Conservation (phyloP, 164 flowering plant genomes). For the Vitis rupestris region DNA sequence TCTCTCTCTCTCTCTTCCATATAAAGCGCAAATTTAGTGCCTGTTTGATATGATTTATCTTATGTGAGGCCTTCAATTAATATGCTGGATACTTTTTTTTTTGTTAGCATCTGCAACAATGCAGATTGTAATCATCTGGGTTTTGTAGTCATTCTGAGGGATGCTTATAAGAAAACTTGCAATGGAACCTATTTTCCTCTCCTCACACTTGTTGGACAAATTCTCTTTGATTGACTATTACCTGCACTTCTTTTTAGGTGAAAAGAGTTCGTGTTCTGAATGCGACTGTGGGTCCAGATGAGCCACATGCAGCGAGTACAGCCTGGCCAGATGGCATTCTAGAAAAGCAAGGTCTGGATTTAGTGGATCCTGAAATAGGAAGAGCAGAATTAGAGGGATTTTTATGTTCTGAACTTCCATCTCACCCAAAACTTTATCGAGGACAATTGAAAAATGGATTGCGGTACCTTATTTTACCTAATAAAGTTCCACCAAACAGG, state of each 20-base stretch:
- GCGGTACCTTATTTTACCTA: constrained; percentile 87
- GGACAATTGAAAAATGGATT: constrained; percentile 94
- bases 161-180: too few species aligned
- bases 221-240: background rate
- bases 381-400: constrained; percentile 51
- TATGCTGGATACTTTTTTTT: too few species aligned
- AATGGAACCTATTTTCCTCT: background rate
- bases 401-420: constrained; percentile 69
- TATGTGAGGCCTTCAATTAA: too few species aligned
- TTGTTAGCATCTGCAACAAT: too few species aligned
- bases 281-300: constrained; percentile 94
- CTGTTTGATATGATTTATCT: too few species aligned
- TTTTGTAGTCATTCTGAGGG: too few species aligned
- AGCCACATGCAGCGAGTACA: constrained; percentile 96
- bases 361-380: constrained; percentile 45
- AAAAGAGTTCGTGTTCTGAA: constrained; percentile 39
- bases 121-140: too few species aligned
- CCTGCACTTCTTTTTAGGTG: constrained; percentile 28
- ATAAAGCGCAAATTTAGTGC: too few species aligned
- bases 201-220: background rate
- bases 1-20: too few species aligned
- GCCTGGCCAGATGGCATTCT: constrained; percentile 72
- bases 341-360: constrained; percentile 59
- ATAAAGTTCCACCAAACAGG: constrained; percentile 96
- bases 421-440: constrained; percentile 85